Percentiles rank a stretch among this genome's conserved stretches.
These are phyloP conservation scores for Prunus mongolica DNA, from an alignment of 306 rosid genomes.

Conservation along the genomic window DNA sequence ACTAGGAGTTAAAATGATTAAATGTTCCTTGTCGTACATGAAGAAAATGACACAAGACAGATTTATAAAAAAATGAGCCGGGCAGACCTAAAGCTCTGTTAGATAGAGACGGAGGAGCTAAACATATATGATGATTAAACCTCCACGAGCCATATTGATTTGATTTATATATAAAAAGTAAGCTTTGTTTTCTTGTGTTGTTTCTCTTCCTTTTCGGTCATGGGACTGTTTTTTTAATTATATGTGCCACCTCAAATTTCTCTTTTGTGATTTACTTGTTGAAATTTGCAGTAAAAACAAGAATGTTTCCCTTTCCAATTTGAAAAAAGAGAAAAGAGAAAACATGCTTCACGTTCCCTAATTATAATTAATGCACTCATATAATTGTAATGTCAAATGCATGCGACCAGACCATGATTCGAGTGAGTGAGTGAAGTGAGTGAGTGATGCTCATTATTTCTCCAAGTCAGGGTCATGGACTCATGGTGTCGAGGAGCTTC, in stretches of 20 bases:
- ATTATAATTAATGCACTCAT: background rate
- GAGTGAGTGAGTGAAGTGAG: too few relatives aligned
- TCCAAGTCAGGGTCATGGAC: too few relatives aligned
- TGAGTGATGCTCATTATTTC: too few relatives aligned
- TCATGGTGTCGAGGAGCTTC: background rate
- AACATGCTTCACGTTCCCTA: background rate
- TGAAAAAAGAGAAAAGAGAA: slow-evolving; percentile 6
- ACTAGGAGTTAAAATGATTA: too few relatives aligned
- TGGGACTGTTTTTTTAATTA: background rate
- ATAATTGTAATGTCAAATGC: too few relatives aligned
- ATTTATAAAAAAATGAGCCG: slow-evolving; percentile 1
- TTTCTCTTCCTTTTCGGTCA: background rate
- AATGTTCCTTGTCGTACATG: slow-evolving; percentile 25
- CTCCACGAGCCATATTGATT: slow-evolving; percentile 24
- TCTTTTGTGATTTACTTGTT: background rate
- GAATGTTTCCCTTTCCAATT: slow-evolving; percentile 27
- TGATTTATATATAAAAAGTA: slow-evolving; percentile 21
- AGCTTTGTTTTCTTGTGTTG: background rate
- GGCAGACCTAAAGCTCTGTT: slow-evolving; percentile 30
- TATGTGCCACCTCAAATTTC: slow-evolving; percentile 10
- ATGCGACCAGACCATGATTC: too few relatives aligned
- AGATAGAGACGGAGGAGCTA: slow-evolving; percentile 7
- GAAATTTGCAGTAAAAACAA: slow-evolving; percentile 34
- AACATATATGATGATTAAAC: slow-evolving; percentile 16
- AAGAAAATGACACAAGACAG: slow-evolving; percentile 29